A percentile compares a stretch with the other conserved stretches of the same genome.
Evolutionary conservation across 164 flowering plant species (phyloP).

Genomic region (Magnolia kwangsiensis): DNA sequence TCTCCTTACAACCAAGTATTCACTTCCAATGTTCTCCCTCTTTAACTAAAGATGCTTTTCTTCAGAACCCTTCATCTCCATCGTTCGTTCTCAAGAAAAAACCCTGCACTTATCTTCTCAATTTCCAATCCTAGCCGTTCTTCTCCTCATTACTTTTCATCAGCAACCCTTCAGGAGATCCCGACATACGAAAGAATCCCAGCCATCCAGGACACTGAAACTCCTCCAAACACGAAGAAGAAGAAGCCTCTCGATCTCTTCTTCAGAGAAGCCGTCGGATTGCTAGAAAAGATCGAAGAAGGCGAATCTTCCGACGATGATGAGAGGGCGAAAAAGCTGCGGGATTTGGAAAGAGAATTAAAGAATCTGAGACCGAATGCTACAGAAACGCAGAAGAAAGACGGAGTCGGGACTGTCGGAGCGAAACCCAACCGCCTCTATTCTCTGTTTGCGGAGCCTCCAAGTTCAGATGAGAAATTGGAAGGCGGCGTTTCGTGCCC

Average conservation of each 20-base stretch:
- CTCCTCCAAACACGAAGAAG: neutral
- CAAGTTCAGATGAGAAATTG: neutral
- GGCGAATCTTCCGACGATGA: neutral
- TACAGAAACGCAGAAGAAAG: conserved; percentile 4
- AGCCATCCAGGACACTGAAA: neutral
- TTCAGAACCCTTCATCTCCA: conserved; percentile 1
- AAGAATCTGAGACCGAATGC: conserved; percentile 8
- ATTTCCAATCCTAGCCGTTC: neutral
- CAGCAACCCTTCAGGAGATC: neutral
- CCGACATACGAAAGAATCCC: neutral
- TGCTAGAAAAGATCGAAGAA: conserved; percentile 10
- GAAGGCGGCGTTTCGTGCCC: neutral
- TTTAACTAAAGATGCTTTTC: neutral
- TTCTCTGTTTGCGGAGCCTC: conserved; percentile 6
- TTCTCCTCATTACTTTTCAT: neutral
- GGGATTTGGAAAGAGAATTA: conserved; percentile 15
- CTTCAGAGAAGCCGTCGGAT: conserved; percentile 15
- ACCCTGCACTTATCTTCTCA: neutral
- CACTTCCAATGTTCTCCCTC: too few relatives aligned
- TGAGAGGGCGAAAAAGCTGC: conserved; percentile 14
- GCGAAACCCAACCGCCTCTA: neutral
- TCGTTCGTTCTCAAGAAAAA: neutral
- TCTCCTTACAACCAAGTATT: too few relatives aligned
- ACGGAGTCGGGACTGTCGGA: neutral
- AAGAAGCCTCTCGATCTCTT: conserved; percentile 11